Evolutionary conservation across 2,329 filamentous ascomycete genomes (phyloP), one percentile per base, ranked within the genome.

Genomic region (Monilinia vaccinii-corymbosi): DNA sequence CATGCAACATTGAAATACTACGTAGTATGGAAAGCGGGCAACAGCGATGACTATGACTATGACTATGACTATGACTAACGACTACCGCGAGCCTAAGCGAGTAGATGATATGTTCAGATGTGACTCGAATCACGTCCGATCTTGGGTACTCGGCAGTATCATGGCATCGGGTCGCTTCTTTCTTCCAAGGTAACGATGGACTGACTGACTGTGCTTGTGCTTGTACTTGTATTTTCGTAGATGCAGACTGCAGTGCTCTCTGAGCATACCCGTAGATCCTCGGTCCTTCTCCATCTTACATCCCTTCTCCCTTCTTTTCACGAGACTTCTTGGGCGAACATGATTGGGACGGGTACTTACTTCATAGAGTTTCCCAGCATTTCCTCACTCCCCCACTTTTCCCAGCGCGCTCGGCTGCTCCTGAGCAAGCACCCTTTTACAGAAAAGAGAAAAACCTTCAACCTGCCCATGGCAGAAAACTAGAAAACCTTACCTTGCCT

Each of bases 1-100:
- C 25, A 55, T 55, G 51, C 51, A 55, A 55, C 51, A 55, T 55
- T 55, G 38, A 34, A 28, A 55, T 55, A 44, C 38, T 55, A 55
- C 51, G 51, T 55, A 34, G 51, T 55, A 55, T 55, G 51, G 23
- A 23, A 45, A 55, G 31, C 40, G 51, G 51, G 32, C 38, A 53
- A 32, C 32, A 50, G 3, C 38, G 8, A 23, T 8, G 10, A 8
- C 16, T 40, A 40, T 14, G 18, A 14, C 36, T 38, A 34, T 10
- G 23, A 16, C 47, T 32, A 34, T 14, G 25, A 21, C 34, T 52
- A 42, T 16, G 11, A 36, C 36, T 34, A 34, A 34, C 23, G n/a
- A 34, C 34, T 52, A 44, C 38, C 18, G 36, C 36, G 42, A 42
- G 50, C 25, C n/a, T 42, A 11, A 32, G 25, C 25, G 38, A 13